Percentiles rank a stretch among this genome's conserved stretches.
Conservation (phyloP, 352 stramenopile species). For the Pythium phragmitis region DNA sequence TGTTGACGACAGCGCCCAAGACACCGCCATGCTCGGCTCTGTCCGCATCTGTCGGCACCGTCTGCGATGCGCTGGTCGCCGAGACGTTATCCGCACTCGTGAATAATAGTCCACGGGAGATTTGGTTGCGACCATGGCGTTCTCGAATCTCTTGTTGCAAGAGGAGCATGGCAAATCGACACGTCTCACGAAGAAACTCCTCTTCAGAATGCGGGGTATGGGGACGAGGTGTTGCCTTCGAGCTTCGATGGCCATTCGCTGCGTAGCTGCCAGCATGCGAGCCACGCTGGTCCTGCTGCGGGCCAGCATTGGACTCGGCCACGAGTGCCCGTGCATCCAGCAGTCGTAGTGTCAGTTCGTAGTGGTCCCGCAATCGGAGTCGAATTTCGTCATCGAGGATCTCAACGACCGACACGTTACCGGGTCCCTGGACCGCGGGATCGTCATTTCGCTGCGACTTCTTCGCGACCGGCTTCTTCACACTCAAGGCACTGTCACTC, state of each 20-base stretch:
- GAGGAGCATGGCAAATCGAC: slow-evolving; percentile 64
- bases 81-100: slow-evolving; percentile 31
- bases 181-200: slow-evolving; percentile 61
- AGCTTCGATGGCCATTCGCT: slow-evolving; percentile 3
- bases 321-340: slow-evolving; percentile 53
- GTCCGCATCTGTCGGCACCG: slow-evolving; percentile 24
- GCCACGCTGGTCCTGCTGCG: background rate
- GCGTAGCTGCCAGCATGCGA: background rate
- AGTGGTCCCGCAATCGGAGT: slow-evolving; percentile 73
- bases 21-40: slow-evolving; percentile 49
- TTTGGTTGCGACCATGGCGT: slow-evolving; percentile 69
- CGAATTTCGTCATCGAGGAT: slow-evolving; percentile 82
- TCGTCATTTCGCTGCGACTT: slow-evolving; percentile 41
- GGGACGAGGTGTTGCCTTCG: background rate
- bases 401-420: slow-evolving; percentile 65
- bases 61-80: slow-evolving; percentile 23
- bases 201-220: slow-evolving; percentile 18
- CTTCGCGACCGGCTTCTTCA: slow-evolving; percentile 33
- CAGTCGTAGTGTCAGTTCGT: slow-evolving; percentile 68
- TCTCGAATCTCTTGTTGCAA: slow-evolving; percentile 82
- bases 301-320: slow-evolving; percentile 8
- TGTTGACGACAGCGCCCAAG: slow-evolving; percentile 54
- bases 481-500: slow-evolving; percentile 66
- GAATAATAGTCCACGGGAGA: slow-evolving; percentile 62
- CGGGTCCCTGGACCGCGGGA: slow-evolving; percentile 5